Conservation (phyloP, 768 basidiomycete genomes). For the Coprinopsis sp. region DNA sequence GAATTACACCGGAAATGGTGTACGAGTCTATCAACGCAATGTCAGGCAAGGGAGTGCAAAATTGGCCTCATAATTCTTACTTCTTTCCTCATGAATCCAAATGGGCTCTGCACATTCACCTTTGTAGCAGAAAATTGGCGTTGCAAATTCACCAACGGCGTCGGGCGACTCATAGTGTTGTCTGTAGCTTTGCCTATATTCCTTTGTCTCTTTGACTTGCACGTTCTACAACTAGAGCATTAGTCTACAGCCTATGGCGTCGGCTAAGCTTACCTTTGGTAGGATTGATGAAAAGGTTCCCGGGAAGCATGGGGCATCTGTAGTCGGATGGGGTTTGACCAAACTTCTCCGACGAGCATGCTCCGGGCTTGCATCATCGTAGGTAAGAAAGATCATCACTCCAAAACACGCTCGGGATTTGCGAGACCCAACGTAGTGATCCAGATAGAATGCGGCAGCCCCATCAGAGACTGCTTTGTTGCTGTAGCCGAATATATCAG, state of each 20-base stretch:
- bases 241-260: too few species aligned
- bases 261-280: slow-evolving; percentile 1
- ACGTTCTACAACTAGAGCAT: too few species aligned
- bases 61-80: too few species aligned
- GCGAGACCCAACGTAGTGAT: slow-evolving; percentile 38
- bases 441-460: slow-evolving; percentile 27
- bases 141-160: too few species aligned
- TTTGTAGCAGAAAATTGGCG: too few species aligned
- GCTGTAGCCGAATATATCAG: slow-evolving; percentile 3
- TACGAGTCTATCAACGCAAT: not conserved
- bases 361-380: slow-evolving; percentile 13
- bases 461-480: slow-evolving; percentile 46
- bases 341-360: too few species aligned
- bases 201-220: too few species aligned
- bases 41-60: too few species aligned
- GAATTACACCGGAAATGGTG: not conserved
- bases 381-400: slow-evolving; percentile 1
- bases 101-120: too few species aligned
- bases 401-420: slow-evolving; percentile 41
- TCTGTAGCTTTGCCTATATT: too few species aligned
- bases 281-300: not conserved
- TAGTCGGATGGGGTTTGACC: not conserved
- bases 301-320: not conserved
- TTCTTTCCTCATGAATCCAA: too few species aligned
- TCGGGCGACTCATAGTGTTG: too few species aligned